Evolutionary conservation across 139 green algal genomes (phyloP).

Genomic region (Nannochloris sp.): DNA sequence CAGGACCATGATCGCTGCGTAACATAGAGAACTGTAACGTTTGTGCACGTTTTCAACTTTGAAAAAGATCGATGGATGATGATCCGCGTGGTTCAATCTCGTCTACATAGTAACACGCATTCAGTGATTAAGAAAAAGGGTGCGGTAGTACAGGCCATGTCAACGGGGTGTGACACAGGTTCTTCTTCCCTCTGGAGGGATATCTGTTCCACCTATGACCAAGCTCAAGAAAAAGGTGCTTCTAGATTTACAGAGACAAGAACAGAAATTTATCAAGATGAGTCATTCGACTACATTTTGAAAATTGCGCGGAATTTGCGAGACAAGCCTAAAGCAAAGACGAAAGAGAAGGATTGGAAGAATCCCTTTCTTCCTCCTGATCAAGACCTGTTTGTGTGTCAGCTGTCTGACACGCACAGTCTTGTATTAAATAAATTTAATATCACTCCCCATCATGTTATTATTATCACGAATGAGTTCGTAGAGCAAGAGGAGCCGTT

Average conservation of each 20-base stretch:
- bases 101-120: too few relatives aligned
- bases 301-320: conserved; percentile 47
- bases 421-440: conserved; percentile 43
- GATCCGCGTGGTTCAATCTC: too few relatives aligned
- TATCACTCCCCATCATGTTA: conserved; percentile 35
- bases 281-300: conserved; percentile 43
- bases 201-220: conserved; percentile 12
- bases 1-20: too few relatives aligned
- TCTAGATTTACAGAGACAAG: conserved; percentile 15
- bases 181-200: conserved; percentile 11
- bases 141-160: too few relatives aligned
- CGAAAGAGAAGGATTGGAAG: conserved; percentile 11
- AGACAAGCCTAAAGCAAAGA: conserved; percentile 47
- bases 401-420: conserved; percentile 39
- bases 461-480: conserved; percentile 68
- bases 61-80: too few relatives aligned
- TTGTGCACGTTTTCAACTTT: too few relatives aligned
- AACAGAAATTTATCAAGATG: conserved; percentile 11
- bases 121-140: too few relatives aligned
- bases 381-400: conserved; percentile 50
- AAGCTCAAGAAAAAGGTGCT: conserved; percentile 11
- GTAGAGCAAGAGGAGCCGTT: conserved; percentile 57
- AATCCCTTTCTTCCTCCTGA: conserved; percentile 84
- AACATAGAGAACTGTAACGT: too few relatives aligned
- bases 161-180: neutral